Conservation (phyloP, 495 filamentous ascomycete genomes). For the Jackrogersella multiformis region DNA sequence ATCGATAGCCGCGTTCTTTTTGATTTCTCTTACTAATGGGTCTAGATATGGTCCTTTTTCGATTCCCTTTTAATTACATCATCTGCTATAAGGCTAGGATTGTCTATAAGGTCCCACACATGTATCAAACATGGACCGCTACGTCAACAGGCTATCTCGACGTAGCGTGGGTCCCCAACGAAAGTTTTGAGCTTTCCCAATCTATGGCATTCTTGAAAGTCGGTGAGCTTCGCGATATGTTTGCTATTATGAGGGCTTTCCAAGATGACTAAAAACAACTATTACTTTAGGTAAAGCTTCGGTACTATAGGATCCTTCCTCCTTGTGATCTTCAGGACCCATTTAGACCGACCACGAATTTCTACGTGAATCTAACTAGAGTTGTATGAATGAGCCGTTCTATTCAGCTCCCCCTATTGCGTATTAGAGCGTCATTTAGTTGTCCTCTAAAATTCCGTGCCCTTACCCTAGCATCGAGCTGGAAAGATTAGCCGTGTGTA, state of each 20-base stretch:
- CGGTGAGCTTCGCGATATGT: too few relatives aligned
- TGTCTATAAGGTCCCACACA: too few relatives aligned
- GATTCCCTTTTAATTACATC: not conserved
- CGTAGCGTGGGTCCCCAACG: too few relatives aligned
- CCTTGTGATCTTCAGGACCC: not conserved
- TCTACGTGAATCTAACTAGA: not conserved
- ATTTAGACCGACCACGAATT: not conserved
- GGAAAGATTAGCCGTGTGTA: slow-evolving; percentile 8
- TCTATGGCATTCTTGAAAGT: too few relatives aligned
- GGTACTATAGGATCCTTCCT: not conserved
- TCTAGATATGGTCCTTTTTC: too few relatives aligned
- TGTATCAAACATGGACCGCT: too few relatives aligned
- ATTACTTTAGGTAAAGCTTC: too few relatives aligned
- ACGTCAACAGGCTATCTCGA: too few relatives aligned
- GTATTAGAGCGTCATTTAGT: not conserved
- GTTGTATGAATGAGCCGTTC: not conserved
- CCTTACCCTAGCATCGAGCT: not conserved
- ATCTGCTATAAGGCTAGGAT: not conserved
- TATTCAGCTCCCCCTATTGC: not conserved
- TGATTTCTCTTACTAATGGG: too few relatives aligned
- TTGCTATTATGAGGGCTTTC: too few relatives aligned
- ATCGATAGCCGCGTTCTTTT: not conserved
- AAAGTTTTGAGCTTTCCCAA: too few relatives aligned
- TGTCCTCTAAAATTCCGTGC: not conserved
- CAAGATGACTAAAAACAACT: too few relatives aligned